A percentile compares a stretch with the other conserved stretches of the same genome.
These are phyloP conservation scores for Coemansia sp. DNA, from an alignment of 192 early-diverging fungal genomes.

Conservation along the genomic window DNA sequence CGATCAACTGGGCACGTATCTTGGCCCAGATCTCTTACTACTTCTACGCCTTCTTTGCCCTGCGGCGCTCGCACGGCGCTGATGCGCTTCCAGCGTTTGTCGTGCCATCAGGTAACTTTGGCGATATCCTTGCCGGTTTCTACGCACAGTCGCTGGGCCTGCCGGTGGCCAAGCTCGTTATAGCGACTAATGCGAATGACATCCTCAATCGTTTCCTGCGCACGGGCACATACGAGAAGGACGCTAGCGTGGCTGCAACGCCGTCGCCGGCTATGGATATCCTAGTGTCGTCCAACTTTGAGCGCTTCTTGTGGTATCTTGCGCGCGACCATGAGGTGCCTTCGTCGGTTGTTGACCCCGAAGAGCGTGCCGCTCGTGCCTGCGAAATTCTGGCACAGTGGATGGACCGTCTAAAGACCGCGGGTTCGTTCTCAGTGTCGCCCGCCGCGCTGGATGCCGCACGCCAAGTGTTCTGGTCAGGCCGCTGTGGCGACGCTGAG, in stretches of 20 bases:
- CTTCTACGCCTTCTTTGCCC: slow-evolving; percentile 86
- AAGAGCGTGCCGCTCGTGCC: slow-evolving; percentile 55
- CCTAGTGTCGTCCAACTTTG: slow-evolving; percentile 94
- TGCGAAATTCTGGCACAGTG: slow-evolving; percentile 62
- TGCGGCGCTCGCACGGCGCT: slow-evolving; percentile 34
- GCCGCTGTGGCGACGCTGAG: slow-evolving; percentile 68
- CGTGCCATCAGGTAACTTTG: slow-evolving; percentile 99
- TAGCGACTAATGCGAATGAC: slow-evolving; percentile 98
- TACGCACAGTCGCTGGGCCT: slow-evolving; percentile 91
- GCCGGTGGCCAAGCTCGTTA: slow-evolving; percentile 74
- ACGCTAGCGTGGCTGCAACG: slow-evolving; percentile 68
- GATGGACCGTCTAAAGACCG: slow-evolving; percentile 77
- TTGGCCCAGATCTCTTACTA: slow-evolving; percentile 96
- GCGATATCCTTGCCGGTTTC: slow-evolving; percentile 89
- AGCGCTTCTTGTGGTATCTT: slow-evolving; percentile 93
- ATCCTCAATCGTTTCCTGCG: slow-evolving; percentile 93
- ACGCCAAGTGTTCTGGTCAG: slow-evolving; percentile 71
- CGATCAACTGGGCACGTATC: slow-evolving; percentile 99
- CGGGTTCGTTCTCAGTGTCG: slow-evolving; percentile 71
- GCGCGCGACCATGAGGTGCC: slow-evolving; percentile 60
- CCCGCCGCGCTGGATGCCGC: slow-evolving; percentile 63
- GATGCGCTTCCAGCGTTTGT: slow-evolving; percentile 57
- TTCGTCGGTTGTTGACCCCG: slow-evolving; percentile 30
- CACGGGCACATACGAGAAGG: slow-evolving; percentile 82
- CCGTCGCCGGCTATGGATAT: slow-evolving; percentile 98